phyloP scores from a whole-genome alignment of 495 filamentous ascomycete species.

The Opeltia flavorubescens region DNA sequence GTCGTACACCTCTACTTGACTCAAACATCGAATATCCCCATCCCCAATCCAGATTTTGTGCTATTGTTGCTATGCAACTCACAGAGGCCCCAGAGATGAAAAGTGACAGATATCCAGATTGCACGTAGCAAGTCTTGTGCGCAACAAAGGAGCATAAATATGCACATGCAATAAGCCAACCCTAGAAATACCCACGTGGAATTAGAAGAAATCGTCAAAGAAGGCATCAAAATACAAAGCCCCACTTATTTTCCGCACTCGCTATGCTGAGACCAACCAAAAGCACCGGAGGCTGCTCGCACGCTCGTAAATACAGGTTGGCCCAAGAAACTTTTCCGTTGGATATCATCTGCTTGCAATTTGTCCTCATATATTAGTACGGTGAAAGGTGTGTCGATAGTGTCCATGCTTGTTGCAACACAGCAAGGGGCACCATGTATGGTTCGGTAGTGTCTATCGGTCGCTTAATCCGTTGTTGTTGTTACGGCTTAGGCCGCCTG shows the following conservation, averaged over 20 bases:
- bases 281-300: not conserved
- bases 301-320: not conserved
- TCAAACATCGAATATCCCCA: no score
- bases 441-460: not conserved
- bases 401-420: not conserved
- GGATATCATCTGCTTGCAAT: not conserved
- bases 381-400: not conserved
- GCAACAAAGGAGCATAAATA: no score
- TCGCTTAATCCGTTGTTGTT: not conserved
- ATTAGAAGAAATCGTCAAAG: slow-evolving; percentile 7
- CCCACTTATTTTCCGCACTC: slow-evolving; percentile 3
- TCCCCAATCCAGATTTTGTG: no score
- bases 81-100: no score
- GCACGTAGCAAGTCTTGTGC: no score
- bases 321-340: slow-evolving; percentile 6
- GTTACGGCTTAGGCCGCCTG: slow-evolving; percentile 29
- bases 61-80: no score
- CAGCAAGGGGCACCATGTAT: not conserved
- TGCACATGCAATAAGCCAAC: no score
- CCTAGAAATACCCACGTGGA: no score
- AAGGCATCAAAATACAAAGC: not conserved
- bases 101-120: no score
- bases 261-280: slow-evolving; percentile 6
- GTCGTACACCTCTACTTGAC: no score
- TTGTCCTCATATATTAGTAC: not conserved